Evolutionary conservation across 345 rosid species (phyloP).

Genomic region (Linum trigynum): DNA sequence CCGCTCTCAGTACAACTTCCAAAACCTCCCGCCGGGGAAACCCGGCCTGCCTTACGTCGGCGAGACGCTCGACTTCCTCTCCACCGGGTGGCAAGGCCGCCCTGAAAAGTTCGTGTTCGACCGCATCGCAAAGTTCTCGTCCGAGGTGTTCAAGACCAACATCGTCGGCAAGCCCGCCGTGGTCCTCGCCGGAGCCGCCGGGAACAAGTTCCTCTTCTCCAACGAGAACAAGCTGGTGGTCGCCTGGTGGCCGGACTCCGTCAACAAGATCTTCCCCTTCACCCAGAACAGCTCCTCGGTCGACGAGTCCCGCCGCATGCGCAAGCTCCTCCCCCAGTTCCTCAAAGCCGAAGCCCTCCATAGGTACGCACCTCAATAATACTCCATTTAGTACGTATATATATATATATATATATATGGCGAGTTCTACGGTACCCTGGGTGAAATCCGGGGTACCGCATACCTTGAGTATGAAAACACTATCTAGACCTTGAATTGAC

Average conservation of each 20-base stretch:
- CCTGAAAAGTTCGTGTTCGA: constrained; percentile 29
- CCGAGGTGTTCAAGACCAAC: constrained; percentile 25
- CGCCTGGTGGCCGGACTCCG: constrained; percentile 35
- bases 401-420: no score
- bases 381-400: no score
- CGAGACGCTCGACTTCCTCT: constrained; percentile 28
- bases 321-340: constrained; percentile 31
- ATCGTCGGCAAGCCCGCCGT: constrained; percentile 24
- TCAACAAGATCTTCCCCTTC: constrained; percentile 33
- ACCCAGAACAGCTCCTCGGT: constrained; percentile 20
- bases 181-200: constrained; percentile 21
- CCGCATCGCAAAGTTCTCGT: constrained; percentile 15
- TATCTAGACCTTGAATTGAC: no score
- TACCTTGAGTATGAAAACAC: no score
- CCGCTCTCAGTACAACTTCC: constrained; percentile 14
- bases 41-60: constrained; percentile 24
- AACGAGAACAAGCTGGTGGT: constrained; percentile 33
- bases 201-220: constrained; percentile 30
- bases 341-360: constrained; percentile 29
- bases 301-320: constrained; percentile 26
- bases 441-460: no score
- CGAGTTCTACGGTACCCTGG: no score
- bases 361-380: not conserved
- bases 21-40: constrained; percentile 30
- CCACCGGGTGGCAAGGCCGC: constrained; percentile 28